Evolutionary conservation across 768 basidiomycete species (phyloP).

Genomic region (Agrocybe chaxingu): DNA sequence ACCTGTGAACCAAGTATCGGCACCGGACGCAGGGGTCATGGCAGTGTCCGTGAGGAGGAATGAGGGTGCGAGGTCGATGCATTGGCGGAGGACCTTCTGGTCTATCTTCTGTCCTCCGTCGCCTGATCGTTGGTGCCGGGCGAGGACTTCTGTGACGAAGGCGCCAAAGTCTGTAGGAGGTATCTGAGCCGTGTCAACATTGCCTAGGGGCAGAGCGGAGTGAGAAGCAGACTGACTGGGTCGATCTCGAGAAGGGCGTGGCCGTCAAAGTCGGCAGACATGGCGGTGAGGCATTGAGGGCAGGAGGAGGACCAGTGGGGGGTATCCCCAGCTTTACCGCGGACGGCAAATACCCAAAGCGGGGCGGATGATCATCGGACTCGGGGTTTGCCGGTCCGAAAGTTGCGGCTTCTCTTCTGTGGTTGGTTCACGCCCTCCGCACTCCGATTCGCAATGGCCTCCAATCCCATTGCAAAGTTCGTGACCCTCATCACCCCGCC

Average conservation of each 20-base stretch:
- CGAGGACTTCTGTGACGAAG: constrained; percentile 56
- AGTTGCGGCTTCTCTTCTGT: no score
- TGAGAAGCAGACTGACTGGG: constrained; percentile 10
- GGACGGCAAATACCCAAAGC: no score
- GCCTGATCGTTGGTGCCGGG: constrained; percentile 22
- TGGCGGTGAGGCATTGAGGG: constrained; percentile 2
- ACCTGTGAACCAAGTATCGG: constrained; percentile 62
- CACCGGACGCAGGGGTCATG: constrained; percentile 55
- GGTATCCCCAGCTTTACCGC: no score
- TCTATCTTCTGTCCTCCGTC: constrained; percentile 37
- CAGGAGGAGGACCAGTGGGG: no score
- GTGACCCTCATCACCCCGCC: constrained; percentile 51
- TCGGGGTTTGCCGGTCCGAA: no score
- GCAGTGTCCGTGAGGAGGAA: constrained; percentile 74
- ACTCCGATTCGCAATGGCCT: constrained; percentile 11
- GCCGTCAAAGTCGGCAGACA: constrained; percentile 12
- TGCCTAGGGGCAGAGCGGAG: constrained; percentile 3
- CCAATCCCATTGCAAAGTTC: constrained; percentile 27
- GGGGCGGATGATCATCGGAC: no score
- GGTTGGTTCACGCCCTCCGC: no score
- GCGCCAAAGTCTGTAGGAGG: constrained; percentile 57
- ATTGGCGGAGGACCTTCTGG: constrained; percentile 60
- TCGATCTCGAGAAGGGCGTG: constrained; percentile 16
- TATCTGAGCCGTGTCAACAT: constrained; percentile 19
- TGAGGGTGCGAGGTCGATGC: constrained; percentile 70